These are phyloP conservation scores for Sarcomyxa edulis DNA, from an alignment of 768 basidiomycete species.

Conservation along the genomic window DNA sequence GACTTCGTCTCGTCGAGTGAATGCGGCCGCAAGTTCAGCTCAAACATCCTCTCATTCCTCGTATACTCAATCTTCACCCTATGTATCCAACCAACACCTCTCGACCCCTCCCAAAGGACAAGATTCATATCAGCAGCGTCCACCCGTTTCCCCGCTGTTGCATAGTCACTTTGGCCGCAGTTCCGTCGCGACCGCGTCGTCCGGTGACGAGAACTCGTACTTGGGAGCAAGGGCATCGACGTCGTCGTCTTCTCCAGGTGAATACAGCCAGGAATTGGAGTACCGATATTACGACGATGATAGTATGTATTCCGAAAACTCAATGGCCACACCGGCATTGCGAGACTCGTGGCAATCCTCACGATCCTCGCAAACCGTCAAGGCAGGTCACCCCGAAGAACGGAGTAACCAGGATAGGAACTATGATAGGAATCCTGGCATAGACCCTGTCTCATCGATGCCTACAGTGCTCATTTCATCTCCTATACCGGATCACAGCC, in stretches of 20 bases:
- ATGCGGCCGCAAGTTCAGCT: not conserved
- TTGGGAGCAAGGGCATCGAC: slow-evolving; percentile 20
- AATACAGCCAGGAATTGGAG: slow-evolving; percentile 21
- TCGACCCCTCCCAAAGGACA: slow-evolving; percentile 2
- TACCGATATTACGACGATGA: slow-evolving; percentile 32
- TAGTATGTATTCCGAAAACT: slow-evolving; percentile 36
- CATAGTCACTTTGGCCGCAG: slow-evolving; percentile 41
- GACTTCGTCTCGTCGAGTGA: slow-evolving; percentile 41
- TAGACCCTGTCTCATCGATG: too few relatives aligned
- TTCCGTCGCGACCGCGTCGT: slow-evolving; percentile 35
- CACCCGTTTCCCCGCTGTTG: slow-evolving; percentile 37
- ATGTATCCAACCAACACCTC: slow-evolving; percentile 6
- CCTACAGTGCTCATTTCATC: slow-evolving; percentile 56
- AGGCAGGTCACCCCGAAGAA: too few relatives aligned
- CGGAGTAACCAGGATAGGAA: slow-evolving; percentile 4
- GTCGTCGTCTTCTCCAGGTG: slow-evolving; percentile 19
- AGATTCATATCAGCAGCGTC: slow-evolving; percentile 8
- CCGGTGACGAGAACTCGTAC: slow-evolving; percentile 31
- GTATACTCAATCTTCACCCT: slow-evolving; percentile 4
- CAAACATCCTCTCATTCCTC: slow-evolving; percentile 2
- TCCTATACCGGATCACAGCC: slow-evolving; percentile 20
- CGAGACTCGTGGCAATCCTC: slow-evolving; percentile 38
- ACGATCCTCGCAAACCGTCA: too few relatives aligned
- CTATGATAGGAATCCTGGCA: too few relatives aligned
- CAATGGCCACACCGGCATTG: slow-evolving; percentile 25